A percentile compares a stretch with the other conserved stretches of the same genome.
These are phyloP conservation scores for Aspergillus ochraceus DNA, from an alignment of 2,329 filamentous ascomycete species.

Conservation along the genomic window DNA sequence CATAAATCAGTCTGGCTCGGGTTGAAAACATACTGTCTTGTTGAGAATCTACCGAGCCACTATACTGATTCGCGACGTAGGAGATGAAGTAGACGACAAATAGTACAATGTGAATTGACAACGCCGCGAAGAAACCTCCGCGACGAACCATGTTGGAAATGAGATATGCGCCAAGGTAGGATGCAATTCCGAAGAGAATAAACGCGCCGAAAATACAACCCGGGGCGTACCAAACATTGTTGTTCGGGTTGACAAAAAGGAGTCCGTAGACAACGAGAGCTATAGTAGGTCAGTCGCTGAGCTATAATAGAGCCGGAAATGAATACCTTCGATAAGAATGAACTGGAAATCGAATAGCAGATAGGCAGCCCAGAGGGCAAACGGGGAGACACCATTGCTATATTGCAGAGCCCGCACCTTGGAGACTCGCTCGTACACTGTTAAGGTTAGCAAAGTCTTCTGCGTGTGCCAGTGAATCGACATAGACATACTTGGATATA, in stretches of 20 bases:
- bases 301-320: too few relatives aligned
- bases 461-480: too few relatives aligned
- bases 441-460: not conserved
- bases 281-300: not conserved
- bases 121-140: not conserved
- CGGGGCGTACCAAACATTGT: not conserved
- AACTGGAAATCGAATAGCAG: not conserved
- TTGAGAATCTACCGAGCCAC: not conserved
- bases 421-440: not conserved
- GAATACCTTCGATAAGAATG: not conserved
- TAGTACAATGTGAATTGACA: not conserved
- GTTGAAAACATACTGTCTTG: not conserved
- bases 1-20: not conserved
- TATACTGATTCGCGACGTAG: not conserved
- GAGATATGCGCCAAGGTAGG: not conserved
- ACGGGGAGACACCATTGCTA: not conserved
- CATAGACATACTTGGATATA: not conserved
- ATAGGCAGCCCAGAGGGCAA: not conserved
- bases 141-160: not conserved
- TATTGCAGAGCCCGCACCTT: not conserved
- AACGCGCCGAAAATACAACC: not conserved
- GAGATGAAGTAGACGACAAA: not conserved
- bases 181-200: not conserved
- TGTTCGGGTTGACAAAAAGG: not conserved
- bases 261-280: not conserved